Percentiles rank a stretch among this genome's conserved stretches.
Conservation (phyloP, 768 basidiomycete genomes). For the Pleurotus tuber-regium region DNA sequence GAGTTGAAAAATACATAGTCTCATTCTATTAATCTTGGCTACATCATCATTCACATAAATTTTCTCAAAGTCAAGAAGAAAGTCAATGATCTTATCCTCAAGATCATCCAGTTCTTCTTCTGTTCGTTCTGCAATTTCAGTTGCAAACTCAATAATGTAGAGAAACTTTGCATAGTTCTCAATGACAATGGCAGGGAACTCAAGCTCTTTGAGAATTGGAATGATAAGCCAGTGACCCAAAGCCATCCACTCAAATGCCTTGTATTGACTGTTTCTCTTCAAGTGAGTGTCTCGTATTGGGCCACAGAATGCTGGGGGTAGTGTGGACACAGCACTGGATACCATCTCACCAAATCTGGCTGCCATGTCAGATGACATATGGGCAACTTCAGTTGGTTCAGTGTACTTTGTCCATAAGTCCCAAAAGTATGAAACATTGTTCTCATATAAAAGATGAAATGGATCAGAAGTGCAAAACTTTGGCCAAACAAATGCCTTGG, state of each 20-base stretch:
- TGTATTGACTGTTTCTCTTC: conserved; percentile 34
- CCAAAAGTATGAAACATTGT: conserved; percentile 25
- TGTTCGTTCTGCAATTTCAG: conserved; percentile 17
- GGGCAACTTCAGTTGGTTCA: conserved; percentile 15
- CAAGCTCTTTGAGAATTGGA: conserved; percentile 27
- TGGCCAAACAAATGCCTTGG: conserved; percentile 27
- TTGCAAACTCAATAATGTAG: conserved; percentile 31
- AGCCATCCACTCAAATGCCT: conserved; percentile 33
- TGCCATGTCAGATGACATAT: conserved; percentile 17
- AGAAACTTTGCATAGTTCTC: too few relatives aligned
- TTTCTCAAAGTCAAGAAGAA: background rate
- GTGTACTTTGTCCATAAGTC: conserved; percentile 26
- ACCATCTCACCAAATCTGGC: conserved; percentile 23
- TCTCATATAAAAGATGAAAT: conserved; percentile 35
- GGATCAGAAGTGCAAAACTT: conserved; percentile 32
- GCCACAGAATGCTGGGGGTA: conserved; percentile 32
- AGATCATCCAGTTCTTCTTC: background rate
- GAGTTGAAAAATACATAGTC: too few relatives aligned
- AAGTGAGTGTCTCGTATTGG: conserved; percentile 24
- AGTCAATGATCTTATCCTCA: background rate
- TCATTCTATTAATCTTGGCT: background rate
- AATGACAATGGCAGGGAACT: conserved; percentile 17
- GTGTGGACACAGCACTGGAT: too few relatives aligned
- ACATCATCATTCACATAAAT: background rate
- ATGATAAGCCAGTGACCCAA: too few relatives aligned